Evolutionary conservation across 2,329 filamentous ascomycete genomes (phyloP), one percentile per base, ranked within the genome.

Genomic region (Bimuria novae-zelandiae): DNA sequence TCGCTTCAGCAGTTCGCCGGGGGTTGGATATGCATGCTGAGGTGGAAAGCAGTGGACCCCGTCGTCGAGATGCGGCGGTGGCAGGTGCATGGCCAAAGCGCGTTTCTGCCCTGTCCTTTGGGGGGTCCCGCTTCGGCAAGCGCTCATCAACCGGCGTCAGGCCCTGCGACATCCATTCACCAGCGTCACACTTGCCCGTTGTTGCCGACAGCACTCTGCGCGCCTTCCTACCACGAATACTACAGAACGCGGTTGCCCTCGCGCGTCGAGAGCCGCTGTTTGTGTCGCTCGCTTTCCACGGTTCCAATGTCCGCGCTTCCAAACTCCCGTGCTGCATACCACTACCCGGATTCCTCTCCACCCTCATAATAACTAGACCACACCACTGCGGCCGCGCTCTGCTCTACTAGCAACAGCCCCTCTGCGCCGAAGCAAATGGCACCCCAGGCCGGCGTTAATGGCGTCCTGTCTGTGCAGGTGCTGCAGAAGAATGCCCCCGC

Each of bases 381-480:
- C 30, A 19, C 33, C 19, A 19, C 42, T 33, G 17, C 36, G 19
- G 10, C 42, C 45, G 27, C 56, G 11, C 41, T 27, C 49, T 30
- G 43, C 16, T 27, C 39, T 19, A 11, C 37, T 41, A n/a, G n/a
- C 7, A 11, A 14, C 21, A n/a, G 12, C 19, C 43, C 40, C 33
- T 5, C 14, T 41, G 19, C 7, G 16, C 37, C 33, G 17, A 29
- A 25, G 16, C n/a, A 33, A 43, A 73, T 71, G 69, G 62, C 65
- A 29, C 69, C 69, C 14, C 68, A 60, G 40, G 56, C 63, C 4
- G 69, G 62, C 48, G 62, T 66, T 57, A 76, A 75, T 59, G 74
- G 73, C 60, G 66, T 76, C 52, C 62, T 76, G 52, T 72, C 73
- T 45, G 70, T 69, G 48, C 57, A 65, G 5, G 66, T 71, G 29